These are phyloP conservation scores for Plantago coronopus DNA, from an alignment of 305 asterid species.

Conservation along the genomic window DNA sequence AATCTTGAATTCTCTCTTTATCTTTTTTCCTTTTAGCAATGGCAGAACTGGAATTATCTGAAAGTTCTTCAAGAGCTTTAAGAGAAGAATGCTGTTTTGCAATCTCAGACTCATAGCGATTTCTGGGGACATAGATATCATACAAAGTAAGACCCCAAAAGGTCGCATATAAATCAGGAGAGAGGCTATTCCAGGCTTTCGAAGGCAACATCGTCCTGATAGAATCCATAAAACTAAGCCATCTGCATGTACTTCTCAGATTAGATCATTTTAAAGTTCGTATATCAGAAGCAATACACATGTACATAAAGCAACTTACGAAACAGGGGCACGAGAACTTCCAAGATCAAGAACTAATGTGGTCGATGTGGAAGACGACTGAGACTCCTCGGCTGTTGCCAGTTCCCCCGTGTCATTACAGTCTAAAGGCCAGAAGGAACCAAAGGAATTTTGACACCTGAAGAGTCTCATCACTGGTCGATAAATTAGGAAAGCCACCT, in stretches of 20 bases:
- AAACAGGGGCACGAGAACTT: constrained; percentile 60
- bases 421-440: constrained; percentile 83
- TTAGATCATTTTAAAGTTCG: background rate
- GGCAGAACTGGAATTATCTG: constrained; percentile 98
- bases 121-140: constrained; percentile 95
- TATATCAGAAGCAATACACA: background rate
- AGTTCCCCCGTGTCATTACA: constrained; percentile 46
- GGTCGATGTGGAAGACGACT: constrained; percentile 39
- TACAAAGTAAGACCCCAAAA: constrained; percentile 99
- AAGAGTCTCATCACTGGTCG: constrained; percentile 99
- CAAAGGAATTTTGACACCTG: constrained; percentile 53
- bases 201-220: constrained; percentile 90
- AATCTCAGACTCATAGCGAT: constrained; percentile 87
- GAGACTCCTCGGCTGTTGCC: constrained; percentile 53
- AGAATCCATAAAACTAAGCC: constrained; percentile 83
- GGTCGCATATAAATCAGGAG: constrained; percentile 95
- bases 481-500: constrained; percentile 94
- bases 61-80: constrained; percentile 91
- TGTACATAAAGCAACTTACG: constrained; percentile 37
- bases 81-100: constrained; percentile 85
- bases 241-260: constrained; percentile 46
- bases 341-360: constrained; percentile 74
- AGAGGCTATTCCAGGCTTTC: constrained; percentile 98
- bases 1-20: constrained; percentile 97
- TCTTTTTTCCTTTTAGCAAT: constrained; percentile 96